These are phyloP conservation scores for Blastocystis sp. DNA, from an alignment of 352 stramenopile genomes.

Conservation along the genomic window DNA sequence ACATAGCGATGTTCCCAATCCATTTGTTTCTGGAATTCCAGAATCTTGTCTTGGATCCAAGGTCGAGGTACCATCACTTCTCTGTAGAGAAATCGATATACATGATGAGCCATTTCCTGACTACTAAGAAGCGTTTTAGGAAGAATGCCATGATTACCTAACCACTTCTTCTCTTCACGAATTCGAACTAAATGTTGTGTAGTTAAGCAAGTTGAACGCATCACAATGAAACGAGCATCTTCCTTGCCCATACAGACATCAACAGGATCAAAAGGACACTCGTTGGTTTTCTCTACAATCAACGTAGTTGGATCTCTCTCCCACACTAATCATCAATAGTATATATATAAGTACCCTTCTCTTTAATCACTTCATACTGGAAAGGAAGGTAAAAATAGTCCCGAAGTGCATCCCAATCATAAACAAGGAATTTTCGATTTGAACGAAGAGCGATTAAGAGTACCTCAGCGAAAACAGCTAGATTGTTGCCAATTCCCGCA, in stretches of 20 bases:
- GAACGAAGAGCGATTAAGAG: slow-evolving; percentile 18
- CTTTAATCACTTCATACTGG: slow-evolving; percentile 37
- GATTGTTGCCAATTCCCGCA: slow-evolving; percentile 45
- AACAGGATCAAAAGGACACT: slow-evolving; percentile 31
- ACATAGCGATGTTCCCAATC: not conserved
- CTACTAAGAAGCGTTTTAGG: not conserved
- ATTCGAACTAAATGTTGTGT: not conserved
- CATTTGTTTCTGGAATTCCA: not conserved
- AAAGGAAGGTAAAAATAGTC: slow-evolving; percentile 52
- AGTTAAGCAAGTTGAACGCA: slow-evolving; percentile 49
- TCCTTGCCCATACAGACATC: not conserved
- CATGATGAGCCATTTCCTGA: slow-evolving; percentile 42
- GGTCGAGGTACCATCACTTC: slow-evolving; percentile 14
- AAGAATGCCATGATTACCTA: not conserved
- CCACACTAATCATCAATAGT: slow-evolving; percentile 3
- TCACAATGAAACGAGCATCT: slow-evolving; percentile 24
- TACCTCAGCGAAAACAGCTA: slow-evolving; percentile 31
- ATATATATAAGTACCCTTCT: not conserved
- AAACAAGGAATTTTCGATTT: slow-evolving; percentile 48
- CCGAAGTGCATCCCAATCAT: slow-evolving; percentile 29
- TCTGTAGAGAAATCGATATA: slow-evolving; percentile 32
- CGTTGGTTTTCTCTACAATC: slow-evolving; percentile 28
- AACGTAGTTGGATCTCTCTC: slow-evolving; percentile 29
- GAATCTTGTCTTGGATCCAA: slow-evolving; percentile 4
- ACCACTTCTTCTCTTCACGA: not conserved